These are phyloP conservation scores for Claviceps fusiformis DNA, from an alignment of 2,329 filamentous ascomycete species.

Conservation along the genomic window DNA sequence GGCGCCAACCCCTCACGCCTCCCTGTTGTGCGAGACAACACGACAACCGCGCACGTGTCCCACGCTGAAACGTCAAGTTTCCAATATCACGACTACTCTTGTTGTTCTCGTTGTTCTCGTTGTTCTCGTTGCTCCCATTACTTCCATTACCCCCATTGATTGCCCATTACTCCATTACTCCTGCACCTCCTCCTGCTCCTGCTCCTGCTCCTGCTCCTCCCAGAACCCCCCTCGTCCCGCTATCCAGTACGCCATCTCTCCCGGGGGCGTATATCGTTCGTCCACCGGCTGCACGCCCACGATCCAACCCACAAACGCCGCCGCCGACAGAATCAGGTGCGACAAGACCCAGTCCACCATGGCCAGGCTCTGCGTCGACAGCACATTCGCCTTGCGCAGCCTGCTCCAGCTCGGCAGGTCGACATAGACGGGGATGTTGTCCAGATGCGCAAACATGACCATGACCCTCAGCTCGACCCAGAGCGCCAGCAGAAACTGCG, in stretches of 20 bases:
- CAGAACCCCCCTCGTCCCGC: background rate
- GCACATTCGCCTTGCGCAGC: constrained; percentile 1
- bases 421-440: constrained; percentile 18
- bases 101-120: too few relatives aligned
- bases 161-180: background rate
- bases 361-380: background rate
- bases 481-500: constrained; percentile 10
- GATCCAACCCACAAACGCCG: constrained; percentile 5
- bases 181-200: background rate
- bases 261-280: constrained; percentile 5
- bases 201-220: background rate
- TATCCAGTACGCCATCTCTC: background rate
- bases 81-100: too few relatives aligned
- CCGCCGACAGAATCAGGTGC: constrained; percentile 5
- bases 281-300: constrained; percentile 5
- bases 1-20: too few relatives aligned
- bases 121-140: too few relatives aligned
- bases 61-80: too few relatives aligned
- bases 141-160: too few relatives aligned
- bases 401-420: constrained; percentile 4
- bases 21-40: too few relatives aligned
- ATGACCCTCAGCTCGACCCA: constrained; percentile 19
- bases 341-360: constrained; percentile 6
- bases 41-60: too few relatives aligned
- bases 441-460: constrained; percentile 15